Conservation (phyloP, 805 yeast species). For the Jamesozyma piceae region DNA sequence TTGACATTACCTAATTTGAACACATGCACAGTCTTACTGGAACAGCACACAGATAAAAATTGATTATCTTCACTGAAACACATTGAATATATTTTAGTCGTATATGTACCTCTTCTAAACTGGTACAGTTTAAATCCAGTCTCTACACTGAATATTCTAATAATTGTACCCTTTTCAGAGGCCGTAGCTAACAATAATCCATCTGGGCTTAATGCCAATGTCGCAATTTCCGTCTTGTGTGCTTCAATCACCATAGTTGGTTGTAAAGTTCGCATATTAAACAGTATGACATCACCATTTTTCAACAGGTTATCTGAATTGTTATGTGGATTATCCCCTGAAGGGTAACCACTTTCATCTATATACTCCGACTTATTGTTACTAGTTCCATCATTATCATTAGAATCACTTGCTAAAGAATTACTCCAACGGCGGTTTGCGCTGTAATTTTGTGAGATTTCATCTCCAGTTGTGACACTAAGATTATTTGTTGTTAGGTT, state of each 20-base stretch:
- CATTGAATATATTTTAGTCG: conserved; percentile 68
- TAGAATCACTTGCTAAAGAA: conserved; percentile 32
- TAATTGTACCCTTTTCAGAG: conserved; percentile 67
- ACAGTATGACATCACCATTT: conserved; percentile 56
- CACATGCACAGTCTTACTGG: conserved; percentile 88
- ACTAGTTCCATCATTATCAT: neutral
- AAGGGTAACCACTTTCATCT: neutral
- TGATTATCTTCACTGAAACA: conserved; percentile 63
- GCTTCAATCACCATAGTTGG: conserved; percentile 66
- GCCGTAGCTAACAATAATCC: conserved; percentile 66
- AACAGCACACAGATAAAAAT: conserved; percentile 72
- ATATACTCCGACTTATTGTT: neutral
- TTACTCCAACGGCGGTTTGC: neutral
- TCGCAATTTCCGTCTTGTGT: conserved; percentile 59
- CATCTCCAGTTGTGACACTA: conserved; percentile 4
- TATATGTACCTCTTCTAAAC: conserved; percentile 72
- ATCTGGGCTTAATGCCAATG: conserved; percentile 52
- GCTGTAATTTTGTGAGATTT: neutral
- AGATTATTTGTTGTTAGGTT: conserved; percentile 26
- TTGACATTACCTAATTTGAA: conserved; percentile 47
- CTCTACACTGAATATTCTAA: conserved; percentile 53
- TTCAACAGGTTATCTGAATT: conserved; percentile 6
- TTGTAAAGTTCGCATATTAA: conserved; percentile 49
- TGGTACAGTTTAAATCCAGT: conserved; percentile 56
- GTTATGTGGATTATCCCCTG: neutral